phyloP scores from a whole-genome alignment of 768 basidiomycete species.

The Pleurotus salmoneostramineus region DNA sequence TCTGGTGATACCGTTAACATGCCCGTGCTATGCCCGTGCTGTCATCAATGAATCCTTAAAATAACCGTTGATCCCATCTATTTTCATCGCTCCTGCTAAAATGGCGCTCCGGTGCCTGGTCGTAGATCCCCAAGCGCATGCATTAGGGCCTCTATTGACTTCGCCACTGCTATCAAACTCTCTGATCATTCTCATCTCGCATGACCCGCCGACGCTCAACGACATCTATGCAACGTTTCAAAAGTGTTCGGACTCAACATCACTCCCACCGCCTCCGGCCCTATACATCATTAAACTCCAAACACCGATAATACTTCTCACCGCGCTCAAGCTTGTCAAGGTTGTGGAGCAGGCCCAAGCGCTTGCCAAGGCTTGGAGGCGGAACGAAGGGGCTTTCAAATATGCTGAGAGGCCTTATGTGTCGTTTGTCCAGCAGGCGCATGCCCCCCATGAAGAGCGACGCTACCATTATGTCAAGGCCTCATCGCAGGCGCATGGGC shows the following conservation, averaged over 20 bases:
- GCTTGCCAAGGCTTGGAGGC: constrained; percentile 27
- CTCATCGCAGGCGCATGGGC: background rate
- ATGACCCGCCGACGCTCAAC: constrained; percentile 25
- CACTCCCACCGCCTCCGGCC: constrained; percentile 14
- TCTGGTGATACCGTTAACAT: too few species aligned
- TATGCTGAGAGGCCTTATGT: background rate
- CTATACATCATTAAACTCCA: constrained; percentile 30
- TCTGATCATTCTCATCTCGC: constrained; percentile 38
- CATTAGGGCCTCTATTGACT: constrained; percentile 31
- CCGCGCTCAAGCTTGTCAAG: constrained; percentile 35
- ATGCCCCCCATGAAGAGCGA: background rate
- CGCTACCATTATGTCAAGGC: constrained; percentile 2
- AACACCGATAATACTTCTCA: constrained; percentile 27
- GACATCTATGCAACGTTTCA: constrained; percentile 15
- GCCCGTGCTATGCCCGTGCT: too few species aligned
- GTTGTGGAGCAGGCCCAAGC: constrained; percentile 36
- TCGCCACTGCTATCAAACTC: constrained; percentile 26
- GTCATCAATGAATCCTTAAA: too few species aligned
- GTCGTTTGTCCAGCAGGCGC: background rate
- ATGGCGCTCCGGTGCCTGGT: background rate
- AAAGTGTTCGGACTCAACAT: constrained; percentile 3
- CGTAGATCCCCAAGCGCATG: constrained; percentile 11
- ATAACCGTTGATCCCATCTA: too few species aligned
- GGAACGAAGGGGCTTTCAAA: constrained; percentile 16
- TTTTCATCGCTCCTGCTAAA: too few species aligned